Evolutionary conservation across 129 eudicot species (phyloP).

Genomic region (Tanacetum coccineum): DNA sequence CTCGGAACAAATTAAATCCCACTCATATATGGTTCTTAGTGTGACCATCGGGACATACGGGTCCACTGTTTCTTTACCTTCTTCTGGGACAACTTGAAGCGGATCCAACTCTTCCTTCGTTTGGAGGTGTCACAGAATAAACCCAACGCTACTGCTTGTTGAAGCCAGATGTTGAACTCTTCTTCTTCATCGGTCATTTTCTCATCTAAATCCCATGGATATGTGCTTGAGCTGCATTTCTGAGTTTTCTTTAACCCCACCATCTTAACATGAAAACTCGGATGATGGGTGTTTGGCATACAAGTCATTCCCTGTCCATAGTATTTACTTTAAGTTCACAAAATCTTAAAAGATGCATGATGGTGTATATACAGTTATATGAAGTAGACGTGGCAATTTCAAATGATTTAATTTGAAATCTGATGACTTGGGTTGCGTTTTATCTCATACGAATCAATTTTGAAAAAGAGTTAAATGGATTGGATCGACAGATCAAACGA

Average conservation of each 20-base stretch:
- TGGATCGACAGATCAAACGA: too few relatives aligned
- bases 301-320: conserved; percentile 88
- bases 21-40: neutral
- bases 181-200: conserved; percentile 89
- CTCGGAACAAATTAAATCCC: too few relatives aligned
- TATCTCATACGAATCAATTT: too few relatives aligned
- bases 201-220: conserved; percentile 85
- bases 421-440: too few relatives aligned
- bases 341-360: neutral
- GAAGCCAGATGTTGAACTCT: conserved; percentile 92
- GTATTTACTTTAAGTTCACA: neutral
- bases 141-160: conserved; percentile 88
- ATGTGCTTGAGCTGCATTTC: conserved; percentile 59
- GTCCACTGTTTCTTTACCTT: conserved; percentile 64
- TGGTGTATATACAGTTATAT: neutral
- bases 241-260: conserved; percentile 78
- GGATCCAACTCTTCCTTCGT: conserved; percentile 90
- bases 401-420: neutral
- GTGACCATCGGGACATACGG: conserved; percentile 30
- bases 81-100: conserved; percentile 71
- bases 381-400: neutral
- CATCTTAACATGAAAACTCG: conserved; percentile 95
- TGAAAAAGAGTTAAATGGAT: too few relatives aligned
- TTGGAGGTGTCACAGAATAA: conserved; percentile 79
- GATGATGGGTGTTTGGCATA: conserved; percentile 93